Evolutionary conservation across 495 filamentous ascomycete genomes (phyloP).

Genomic region (Penicillium malachiteum): DNA sequence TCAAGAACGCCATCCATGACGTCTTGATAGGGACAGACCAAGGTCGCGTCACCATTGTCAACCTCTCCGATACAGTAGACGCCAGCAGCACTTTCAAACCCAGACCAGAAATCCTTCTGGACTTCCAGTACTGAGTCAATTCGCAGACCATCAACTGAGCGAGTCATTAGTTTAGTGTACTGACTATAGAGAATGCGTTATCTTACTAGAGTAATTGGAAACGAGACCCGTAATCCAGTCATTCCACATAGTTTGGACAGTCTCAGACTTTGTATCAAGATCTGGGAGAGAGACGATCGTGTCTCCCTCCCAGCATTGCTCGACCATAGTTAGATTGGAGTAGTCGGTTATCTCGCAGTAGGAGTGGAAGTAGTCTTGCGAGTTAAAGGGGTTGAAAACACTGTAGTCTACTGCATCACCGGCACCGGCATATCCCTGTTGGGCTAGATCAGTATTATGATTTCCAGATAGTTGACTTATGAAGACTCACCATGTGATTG

Average conservation of each 20-base stretch:
- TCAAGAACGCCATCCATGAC: constrained; percentile 64
- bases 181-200: no score
- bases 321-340: constrained; percentile 47
- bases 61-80: constrained; percentile 74
- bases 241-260: constrained; percentile 58
- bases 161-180: neutral
- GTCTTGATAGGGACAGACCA: constrained; percentile 65
- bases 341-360: constrained; percentile 66
- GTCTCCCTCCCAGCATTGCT: constrained; percentile 66
- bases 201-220: constrained; percentile 59
- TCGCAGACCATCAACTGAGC: constrained; percentile 68
- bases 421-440: constrained; percentile 55
- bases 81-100: constrained; percentile 62
- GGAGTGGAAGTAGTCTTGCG: constrained; percentile 61
- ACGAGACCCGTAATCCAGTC: constrained; percentile 66
- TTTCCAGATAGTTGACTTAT: neutral
- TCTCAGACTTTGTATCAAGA: constrained; percentile 59
- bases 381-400: constrained; percentile 64
- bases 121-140: constrained; percentile 76
- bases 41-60: constrained; percentile 57
- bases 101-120: constrained; percentile 66
- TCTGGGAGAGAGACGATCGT: constrained; percentile 64
- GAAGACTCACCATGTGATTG: constrained; percentile 64
- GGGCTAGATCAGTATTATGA: neutral
- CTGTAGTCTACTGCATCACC: constrained; percentile 58